Evolutionary conservation across 805 yeast genomes (phyloP), one percentile per base, ranked within the genome.

Genomic region (Schwanniomyces yamadae): DNA sequence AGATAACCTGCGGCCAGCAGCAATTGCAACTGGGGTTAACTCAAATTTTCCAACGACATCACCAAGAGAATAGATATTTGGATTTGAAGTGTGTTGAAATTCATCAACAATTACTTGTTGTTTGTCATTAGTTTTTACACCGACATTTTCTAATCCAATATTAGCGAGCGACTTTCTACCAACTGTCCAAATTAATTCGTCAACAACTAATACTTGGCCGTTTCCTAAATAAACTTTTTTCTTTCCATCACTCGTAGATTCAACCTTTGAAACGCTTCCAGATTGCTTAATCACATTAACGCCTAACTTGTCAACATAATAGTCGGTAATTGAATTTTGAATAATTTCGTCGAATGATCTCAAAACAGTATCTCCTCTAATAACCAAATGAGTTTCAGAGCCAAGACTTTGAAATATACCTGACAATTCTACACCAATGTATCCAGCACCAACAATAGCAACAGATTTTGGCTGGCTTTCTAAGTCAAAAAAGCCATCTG

Each of bases 11-110:
- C 99, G 82, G 42, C 99, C 99, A 7, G 99, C 90, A 23, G 99
- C 97, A 67, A 93, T 93, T 24, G 99, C 99, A 28, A 89, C 97
- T 6, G 99, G 99, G 2, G 99, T 93, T 52, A 93, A 76, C 69
- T 93, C 98, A 29, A 86, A 84, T 20, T 84, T 80, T 44, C 96
- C 97, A 28, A 86, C 84, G 41, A 91, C 95, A 61, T 93, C 99
- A 55, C 99, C 99, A 30, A 93, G 69, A 1, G 99, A 83, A 58
- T 75, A 87, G 45, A 93, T 73, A 59, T 79, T 75, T 37, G 77
- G 68, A 45, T 84, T 76, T 33, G 78, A 71, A 6, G 97, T 84
- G 55, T 80, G 77, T 72, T 93, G 98, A 64, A 68, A 91, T 65
- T 88, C 96, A 59, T 93, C 95, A 23, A 79, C 95, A 33, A 75